Evolutionary conservation across 371 early-diverging fungal genomes (phyloP).

Genomic region (Mucor sp.): DNA sequence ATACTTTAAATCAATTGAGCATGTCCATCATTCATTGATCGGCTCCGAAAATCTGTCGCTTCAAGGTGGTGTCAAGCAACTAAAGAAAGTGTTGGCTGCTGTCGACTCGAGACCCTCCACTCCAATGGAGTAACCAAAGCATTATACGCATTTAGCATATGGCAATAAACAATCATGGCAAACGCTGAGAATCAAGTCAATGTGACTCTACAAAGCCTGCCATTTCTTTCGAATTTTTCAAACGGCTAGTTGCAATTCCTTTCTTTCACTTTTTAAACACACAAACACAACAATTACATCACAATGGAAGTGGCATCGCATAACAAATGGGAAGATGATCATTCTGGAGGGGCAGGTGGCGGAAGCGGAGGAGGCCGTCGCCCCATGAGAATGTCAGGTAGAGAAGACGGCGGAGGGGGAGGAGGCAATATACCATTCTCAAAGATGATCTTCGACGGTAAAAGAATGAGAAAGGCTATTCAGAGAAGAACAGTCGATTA

Average conservation of each 20-base stretch:
- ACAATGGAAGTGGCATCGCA: conserved; percentile 18
- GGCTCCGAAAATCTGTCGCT: conserved; percentile 80
- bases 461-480: conserved; percentile 93
- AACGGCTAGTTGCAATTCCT: not conserved
- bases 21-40: conserved; percentile 82
- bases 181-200: not conserved
- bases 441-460: conserved; percentile 79
- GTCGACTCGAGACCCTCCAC: conserved; percentile 3
- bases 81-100: conserved; percentile 8
- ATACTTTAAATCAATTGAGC: conserved; percentile 90
- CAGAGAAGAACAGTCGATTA: conserved; percentile 97
- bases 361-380: conserved; percentile 12
- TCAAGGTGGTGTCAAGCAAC: conserved; percentile 55
- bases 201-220: not conserved
- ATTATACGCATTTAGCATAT: not conserved
- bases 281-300: not conserved
- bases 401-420: conserved; percentile 13
- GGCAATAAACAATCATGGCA: not conserved
- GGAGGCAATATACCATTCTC: conserved; percentile 45
- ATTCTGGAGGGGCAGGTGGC: not conserved
- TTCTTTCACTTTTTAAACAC: not conserved
- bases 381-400: conserved; percentile 18
- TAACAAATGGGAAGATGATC: conserved; percentile 20
- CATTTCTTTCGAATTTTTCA: not conserved
- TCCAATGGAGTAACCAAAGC: conserved; percentile 14